phyloP scores from a whole-genome alignment of 306 rosid genomes.

The Vigna trinervia region DNA sequence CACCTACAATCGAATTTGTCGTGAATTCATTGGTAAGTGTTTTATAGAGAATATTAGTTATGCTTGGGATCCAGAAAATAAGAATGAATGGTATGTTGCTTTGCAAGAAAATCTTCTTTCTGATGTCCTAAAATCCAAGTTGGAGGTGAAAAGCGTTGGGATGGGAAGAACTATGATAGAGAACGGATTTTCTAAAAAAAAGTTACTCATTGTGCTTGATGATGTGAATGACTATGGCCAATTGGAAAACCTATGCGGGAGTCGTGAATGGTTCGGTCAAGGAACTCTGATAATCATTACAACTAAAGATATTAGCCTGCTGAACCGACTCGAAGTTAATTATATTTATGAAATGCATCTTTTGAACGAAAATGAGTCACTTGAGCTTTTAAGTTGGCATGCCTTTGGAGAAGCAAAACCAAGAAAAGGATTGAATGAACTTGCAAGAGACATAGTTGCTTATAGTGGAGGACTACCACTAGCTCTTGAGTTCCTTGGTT shows the following conservation, averaged over 20 bases:
- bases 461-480: too few species aligned
- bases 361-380: too few species aligned
- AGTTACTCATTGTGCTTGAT: not conserved
- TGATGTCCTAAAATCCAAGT: not conserved
- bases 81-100: not conserved
- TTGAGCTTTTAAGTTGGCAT: too few species aligned
- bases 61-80: not conserved
- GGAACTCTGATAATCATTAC: not conserved
- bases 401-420: too few species aligned
- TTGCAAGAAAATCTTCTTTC: not conserved
- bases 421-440: too few species aligned
- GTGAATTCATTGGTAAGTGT: not conserved
- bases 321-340: not conserved
- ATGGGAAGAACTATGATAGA: not conserved
- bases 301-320: not conserved
- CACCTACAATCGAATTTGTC: not conserved
- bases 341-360: not conserved
- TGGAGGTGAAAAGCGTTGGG: not conserved
- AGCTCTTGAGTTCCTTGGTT: not conserved
- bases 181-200: accelerated
- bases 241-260: not conserved
- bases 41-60: not conserved
- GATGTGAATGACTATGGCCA: not conserved
- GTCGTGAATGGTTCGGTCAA: not conserved
- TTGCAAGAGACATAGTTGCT: too few species aligned